These are phyloP conservation scores for Moelleriella libera DNA, from an alignment of 2,329 filamentous ascomycete genomes.

Conservation along the genomic window DNA sequence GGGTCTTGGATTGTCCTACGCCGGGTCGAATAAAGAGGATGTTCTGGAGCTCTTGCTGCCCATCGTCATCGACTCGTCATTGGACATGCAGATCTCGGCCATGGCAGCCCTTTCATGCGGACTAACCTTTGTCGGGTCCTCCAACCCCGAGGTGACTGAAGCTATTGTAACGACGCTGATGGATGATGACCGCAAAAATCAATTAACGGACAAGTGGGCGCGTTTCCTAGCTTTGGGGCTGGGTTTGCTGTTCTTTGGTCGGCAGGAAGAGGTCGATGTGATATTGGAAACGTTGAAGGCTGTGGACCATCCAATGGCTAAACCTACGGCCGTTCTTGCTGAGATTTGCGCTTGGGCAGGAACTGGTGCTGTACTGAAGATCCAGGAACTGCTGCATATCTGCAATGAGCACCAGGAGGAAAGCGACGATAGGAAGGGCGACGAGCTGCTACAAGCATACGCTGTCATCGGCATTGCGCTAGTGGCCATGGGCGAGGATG, in stretches of 20 bases:
- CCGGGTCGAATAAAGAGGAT: slow-evolving; percentile 83
- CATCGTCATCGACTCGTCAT: slow-evolving; percentile 68
- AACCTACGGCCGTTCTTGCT: slow-evolving; percentile 84
- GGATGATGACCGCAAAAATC: slow-evolving; percentile 80
- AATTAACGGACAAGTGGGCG: slow-evolving; percentile 96
- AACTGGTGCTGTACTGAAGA: slow-evolving; percentile 90
- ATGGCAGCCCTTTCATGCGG: slow-evolving; percentile 90
- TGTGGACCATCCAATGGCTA: slow-evolving; percentile 92
- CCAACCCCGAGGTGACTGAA: slow-evolving; percentile 80
- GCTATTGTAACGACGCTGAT: slow-evolving; percentile 85
- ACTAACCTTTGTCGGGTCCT: slow-evolving; percentile 84
- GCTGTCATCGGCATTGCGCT: slow-evolving; percentile 88
- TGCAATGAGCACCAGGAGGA: slow-evolving; percentile 97
- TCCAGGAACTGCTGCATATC: slow-evolving; percentile 92
- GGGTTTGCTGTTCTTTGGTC: slow-evolving; percentile 86
- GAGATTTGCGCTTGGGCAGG: slow-evolving; percentile 98
- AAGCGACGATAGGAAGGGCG: slow-evolving; percentile 84
- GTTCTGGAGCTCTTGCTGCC: slow-evolving; percentile 76
- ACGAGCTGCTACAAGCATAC: slow-evolving; percentile 90
- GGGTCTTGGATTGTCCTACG: slow-evolving; percentile 89
- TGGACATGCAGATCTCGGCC: slow-evolving; percentile 90
- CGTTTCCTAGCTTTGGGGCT: slow-evolving; percentile 91
- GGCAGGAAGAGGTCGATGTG: slow-evolving; percentile 97
- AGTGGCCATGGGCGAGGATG: slow-evolving; percentile 95
- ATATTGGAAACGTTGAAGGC: slow-evolving; percentile 94